Evolutionary conservation across 306 rosid species (phyloP).

Genomic region (Cucurbita pepo): DNA sequence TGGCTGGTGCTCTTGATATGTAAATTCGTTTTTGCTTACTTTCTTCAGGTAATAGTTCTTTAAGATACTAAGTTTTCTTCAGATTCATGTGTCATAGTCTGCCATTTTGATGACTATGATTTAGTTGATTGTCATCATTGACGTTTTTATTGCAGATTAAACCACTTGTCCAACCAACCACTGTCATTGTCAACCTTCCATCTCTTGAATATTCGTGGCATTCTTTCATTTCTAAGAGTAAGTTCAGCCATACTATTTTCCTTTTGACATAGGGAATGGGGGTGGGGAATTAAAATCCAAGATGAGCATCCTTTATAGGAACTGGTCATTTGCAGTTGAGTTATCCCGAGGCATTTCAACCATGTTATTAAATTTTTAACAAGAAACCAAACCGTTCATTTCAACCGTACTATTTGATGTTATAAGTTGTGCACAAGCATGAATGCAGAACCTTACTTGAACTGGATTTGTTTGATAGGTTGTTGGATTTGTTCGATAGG

Average conservation of each 20-base stretch:
- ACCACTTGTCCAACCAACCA: conserved; percentile 85
- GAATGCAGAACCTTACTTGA: neutral
- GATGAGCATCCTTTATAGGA: neutral
- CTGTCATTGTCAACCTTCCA: conserved; percentile 27
- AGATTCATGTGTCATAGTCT: neutral
- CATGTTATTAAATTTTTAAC: neutral
- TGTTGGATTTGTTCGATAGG: too few species aligned
- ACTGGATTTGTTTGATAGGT: neutral
- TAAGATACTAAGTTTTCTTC: neutral
- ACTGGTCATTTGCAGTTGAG: neutral
- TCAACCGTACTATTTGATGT: neutral
- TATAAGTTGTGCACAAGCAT: neutral
- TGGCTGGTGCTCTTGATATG: conserved; percentile 76
- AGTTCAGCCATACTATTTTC: conserved; percentile 5
- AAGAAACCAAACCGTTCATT: neutral
- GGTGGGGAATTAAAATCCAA: neutral
- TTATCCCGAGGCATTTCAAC: neutral
- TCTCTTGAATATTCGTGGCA: conserved; percentile 73
- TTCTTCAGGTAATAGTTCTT: conserved; percentile 64
- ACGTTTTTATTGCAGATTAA: conserved; percentile 44
- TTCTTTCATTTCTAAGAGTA: conserved; percentile 75
- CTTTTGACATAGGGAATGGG: neutral
- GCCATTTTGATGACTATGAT: conserved; percentile 1
- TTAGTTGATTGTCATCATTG: neutral
- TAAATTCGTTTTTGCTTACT: conserved; percentile 86